Evolutionary conservation across 768 basidiomycete species (phyloP), one percentile per base, ranked within the genome.

Genomic region (Boletus insuetus): DNA sequence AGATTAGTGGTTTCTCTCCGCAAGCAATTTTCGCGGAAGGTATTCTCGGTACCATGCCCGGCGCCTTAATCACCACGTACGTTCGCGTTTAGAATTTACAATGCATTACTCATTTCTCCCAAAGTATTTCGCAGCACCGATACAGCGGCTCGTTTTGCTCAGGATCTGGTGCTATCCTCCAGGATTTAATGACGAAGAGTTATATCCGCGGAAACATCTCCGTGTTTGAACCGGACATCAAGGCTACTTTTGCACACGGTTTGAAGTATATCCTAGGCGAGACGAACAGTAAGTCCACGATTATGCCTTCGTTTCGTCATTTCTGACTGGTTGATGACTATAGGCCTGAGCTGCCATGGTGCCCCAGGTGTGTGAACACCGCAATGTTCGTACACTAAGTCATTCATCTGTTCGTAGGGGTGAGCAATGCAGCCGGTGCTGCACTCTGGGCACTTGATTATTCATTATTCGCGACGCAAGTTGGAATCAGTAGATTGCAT

Each of bases 391-490:
- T n/a, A 22, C 42, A 16, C 5, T n/a, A 19, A 42, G 20, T 20
- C 24, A 34, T 39, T 48, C 24, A 41, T 60, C 12, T 10, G 4
- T 55, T 42, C 16, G 74, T 79, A 43, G 82, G 81, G 3, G 85
- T 85, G 11, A 85, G 83, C 64, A 85, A 88, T 63, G 81, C 81
- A 1, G 86, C 82, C n/a, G 87, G 86, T 14, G 85, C 85, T 0
- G 82, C 84, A 17, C 67, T 89, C 19, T 89, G 86, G 86, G 74
- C 78, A 12, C 69, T 87, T 55, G 86, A 89, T 65, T 86, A 88
- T 66, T 73, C 78, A 2, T 70, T 89, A 4, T 84, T 78, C 61
- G 82, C 84, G 64, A 69, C 81, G 2, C 79, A 79, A 58, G 67
- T 84, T 11, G 82, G 82, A 4, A 79, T 84, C 26, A 75, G 77